These are phyloP conservation scores for Porphyrellus cyaneotinctus DNA, from an alignment of 768 basidiomycete species.

Conservation along the genomic window DNA sequence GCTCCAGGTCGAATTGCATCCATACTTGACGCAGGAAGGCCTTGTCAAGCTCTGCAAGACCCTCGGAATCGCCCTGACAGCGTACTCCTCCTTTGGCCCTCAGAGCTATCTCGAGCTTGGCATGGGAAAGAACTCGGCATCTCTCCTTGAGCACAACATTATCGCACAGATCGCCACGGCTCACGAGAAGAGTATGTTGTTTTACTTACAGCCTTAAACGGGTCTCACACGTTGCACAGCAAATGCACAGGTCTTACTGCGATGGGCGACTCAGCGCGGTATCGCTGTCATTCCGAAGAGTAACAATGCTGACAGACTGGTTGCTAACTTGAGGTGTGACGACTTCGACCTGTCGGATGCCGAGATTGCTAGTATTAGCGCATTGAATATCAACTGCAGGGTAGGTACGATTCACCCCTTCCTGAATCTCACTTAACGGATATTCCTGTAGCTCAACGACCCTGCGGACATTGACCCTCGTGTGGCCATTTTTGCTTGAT, in stretches of 20 bases:
- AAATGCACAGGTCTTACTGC: constrained; percentile 64
- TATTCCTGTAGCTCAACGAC: constrained; percentile 54
- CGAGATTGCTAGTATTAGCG: constrained; percentile 54
- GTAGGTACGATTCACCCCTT: constrained; percentile 37
- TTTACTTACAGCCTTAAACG: neutral
- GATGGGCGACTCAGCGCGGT: constrained; percentile 75
- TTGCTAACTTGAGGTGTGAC: constrained; percentile 44
- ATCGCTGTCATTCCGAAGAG: constrained; percentile 77
- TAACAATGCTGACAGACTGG: constrained; percentile 39
- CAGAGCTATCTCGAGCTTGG: constrained; percentile 63
- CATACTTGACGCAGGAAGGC: constrained; percentile 48
- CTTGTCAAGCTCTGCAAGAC: constrained; percentile 42
- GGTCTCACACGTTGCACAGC: constrained; percentile 18
- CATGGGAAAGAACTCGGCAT: constrained; percentile 47
- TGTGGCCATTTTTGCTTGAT: constrained; percentile 67
- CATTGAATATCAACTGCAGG: constrained; percentile 59
- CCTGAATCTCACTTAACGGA: constrained; percentile 2
- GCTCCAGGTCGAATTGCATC: constrained; percentile 59
- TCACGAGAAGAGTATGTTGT: constrained; percentile 48
- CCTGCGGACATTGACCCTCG: constrained; percentile 64
- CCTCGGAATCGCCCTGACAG: constrained; percentile 49
- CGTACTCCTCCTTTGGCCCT: constrained; percentile 54
- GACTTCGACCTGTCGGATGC: constrained; percentile 49
- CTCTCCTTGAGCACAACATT: constrained; percentile 49
- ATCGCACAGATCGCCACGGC: constrained; percentile 44